Evolutionary conservation across 2,329 filamentous ascomycete genomes (phyloP).

Genomic region (Immersiporthe knoxdaviesiana): DNA sequence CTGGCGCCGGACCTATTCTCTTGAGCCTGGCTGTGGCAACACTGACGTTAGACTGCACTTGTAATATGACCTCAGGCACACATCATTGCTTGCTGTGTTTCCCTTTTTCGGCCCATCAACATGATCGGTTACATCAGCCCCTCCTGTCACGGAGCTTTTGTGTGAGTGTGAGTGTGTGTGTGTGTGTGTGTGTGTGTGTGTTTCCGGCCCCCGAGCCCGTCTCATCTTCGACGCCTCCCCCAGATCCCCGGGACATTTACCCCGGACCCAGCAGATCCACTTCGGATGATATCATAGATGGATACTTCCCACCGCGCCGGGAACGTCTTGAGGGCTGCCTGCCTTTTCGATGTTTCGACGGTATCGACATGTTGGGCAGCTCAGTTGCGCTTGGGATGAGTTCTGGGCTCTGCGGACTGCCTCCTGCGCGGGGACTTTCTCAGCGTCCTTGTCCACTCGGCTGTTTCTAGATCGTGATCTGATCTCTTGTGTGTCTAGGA

Average conservation of each 20-base stretch:
- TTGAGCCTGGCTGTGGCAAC: background rate
- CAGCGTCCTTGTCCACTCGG: background rate
- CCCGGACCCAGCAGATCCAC: conserved; percentile 14
- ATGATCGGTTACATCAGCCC: conserved; percentile 23
- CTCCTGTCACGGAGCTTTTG: background rate
- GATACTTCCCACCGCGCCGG: background rate
- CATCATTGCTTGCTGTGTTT: background rate
- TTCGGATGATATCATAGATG: conserved; percentile 24
- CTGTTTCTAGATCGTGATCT: background rate
- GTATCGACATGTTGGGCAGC: background rate
- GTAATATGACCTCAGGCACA: background rate
- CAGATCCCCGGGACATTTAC: conserved; percentile 14
- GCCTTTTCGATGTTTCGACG: background rate
- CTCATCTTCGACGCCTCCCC: conserved; percentile 13
- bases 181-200: background rate
- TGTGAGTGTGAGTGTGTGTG: too few relatives aligned
- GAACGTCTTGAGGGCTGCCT: background rate
- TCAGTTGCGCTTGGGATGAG: background rate
- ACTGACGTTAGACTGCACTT: background rate
- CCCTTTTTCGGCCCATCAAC: background rate
- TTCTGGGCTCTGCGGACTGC: too few relatives aligned
- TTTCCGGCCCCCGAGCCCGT: background rate
- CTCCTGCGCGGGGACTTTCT: too few relatives aligned
- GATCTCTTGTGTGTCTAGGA: background rate
- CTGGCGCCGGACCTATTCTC: background rate